phyloP scores from a whole-genome alignment of 2,329 filamentous ascomycete species.

The Ophiobolus disseminans region DNA sequence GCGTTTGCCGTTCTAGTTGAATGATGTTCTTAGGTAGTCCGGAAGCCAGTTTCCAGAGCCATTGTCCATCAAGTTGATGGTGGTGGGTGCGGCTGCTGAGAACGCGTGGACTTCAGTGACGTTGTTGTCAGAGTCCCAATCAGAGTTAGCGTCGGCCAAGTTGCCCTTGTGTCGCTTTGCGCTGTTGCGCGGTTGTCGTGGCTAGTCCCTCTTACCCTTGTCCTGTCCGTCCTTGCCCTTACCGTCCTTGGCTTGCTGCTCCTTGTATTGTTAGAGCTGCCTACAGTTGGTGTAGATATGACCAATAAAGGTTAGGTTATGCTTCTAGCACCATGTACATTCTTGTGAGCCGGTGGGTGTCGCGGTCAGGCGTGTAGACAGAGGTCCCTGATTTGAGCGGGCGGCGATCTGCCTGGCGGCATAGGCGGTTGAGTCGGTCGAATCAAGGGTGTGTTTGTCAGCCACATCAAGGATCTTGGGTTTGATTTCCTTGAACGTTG shows the following conservation, averaged over 20 bases:
- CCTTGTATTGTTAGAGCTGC: constrained; percentile 8
- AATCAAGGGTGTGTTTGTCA: constrained; percentile 9
- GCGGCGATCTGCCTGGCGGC: background rate
- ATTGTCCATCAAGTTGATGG: background rate
- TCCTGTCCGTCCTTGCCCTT: too few species aligned
- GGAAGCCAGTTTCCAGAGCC: background rate
- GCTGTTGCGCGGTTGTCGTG: background rate
- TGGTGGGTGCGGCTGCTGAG: background rate
- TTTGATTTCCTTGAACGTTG: constrained; percentile 5
- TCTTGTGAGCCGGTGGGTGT: background rate
- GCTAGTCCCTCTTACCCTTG: background rate
- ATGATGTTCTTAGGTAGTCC: background rate
- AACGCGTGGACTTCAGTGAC: background rate
- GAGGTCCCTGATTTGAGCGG: background rate
- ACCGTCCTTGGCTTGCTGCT: too few species aligned
- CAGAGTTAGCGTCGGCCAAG: background rate
- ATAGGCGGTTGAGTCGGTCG: constrained; percentile 7
- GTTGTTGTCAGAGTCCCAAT: too few species aligned
- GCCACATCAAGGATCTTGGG: constrained; percentile 14
- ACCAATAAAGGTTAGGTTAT: constrained; percentile 6
- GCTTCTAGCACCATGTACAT: constrained; percentile 10
- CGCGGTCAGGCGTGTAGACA: too few species aligned
- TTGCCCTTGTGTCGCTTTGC: constrained; percentile 6
- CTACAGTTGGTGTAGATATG: constrained; percentile 12
- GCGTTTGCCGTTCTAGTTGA: background rate